Percentiles rank a stretch among this genome's conserved stretches.
phyloP scores from a whole-genome alignment of 306 rosid species.

The Senna siamea region DNA sequence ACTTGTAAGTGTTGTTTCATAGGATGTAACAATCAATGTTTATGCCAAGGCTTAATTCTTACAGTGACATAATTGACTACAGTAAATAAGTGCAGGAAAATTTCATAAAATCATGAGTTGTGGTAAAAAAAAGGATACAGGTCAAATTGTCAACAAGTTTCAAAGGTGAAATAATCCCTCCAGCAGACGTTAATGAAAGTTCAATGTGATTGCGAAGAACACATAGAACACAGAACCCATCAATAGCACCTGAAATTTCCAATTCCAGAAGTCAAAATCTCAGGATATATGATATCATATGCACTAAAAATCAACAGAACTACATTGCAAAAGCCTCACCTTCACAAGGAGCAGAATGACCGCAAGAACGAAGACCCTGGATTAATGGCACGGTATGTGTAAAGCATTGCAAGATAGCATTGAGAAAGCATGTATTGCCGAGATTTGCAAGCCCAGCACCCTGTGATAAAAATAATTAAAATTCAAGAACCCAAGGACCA shows the following conservation, averaged over 20 bases:
- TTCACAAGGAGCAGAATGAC: slow-evolving; percentile 50
- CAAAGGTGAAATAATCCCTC: slow-evolving; percentile 56
- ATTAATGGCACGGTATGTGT: slow-evolving; percentile 86
- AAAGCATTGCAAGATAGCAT: slow-evolving; percentile 82
- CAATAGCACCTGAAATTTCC: slow-evolving; percentile 54
- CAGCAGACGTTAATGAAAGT: slow-evolving; percentile 53
- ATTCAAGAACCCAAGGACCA: slow-evolving; percentile 4
- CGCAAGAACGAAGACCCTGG: slow-evolving; percentile 54
- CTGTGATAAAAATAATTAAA: slow-evolving; percentile 47
- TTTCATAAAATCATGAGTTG: not conserved
- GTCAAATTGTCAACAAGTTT: slow-evolving; percentile 66
- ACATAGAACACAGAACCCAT: slow-evolving; percentile 72
- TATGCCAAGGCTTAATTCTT: not conserved
- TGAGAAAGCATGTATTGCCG: slow-evolving; percentile 87
- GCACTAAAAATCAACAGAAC: not conserved
- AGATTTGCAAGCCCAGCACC: slow-evolving; percentile 86
- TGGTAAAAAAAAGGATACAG: slow-evolving; percentile 64
- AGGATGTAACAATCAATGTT: not conserved
- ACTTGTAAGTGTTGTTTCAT: not conserved
- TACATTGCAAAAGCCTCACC: slow-evolving; percentile 42
- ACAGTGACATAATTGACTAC: not conserved
- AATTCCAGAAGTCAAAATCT: slow-evolving; percentile 29
- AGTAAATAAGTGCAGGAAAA: not conserved
- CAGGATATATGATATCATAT: not conserved
- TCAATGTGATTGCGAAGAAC: slow-evolving; percentile 59